Evolutionary conservation across 768 basidiomycete genomes (phyloP).

Genomic region (Kwoniella dejecticola): DNA sequence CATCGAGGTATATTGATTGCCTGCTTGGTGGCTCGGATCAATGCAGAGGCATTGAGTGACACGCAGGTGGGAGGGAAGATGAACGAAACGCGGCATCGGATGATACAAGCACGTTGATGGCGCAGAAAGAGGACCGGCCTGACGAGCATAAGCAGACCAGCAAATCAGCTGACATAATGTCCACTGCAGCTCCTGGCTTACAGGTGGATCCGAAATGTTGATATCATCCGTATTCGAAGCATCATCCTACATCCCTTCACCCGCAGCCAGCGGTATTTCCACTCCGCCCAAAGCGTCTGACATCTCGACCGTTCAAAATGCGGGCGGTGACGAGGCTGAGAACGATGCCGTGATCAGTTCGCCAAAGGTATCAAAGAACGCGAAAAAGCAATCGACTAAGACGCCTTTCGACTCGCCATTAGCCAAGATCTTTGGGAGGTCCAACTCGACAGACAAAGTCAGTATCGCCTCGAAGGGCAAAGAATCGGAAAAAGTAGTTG

Average conservation of each 20-base stretch:
- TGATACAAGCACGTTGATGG: too few species aligned
- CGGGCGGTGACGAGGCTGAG: too few species aligned
- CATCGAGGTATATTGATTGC: too few species aligned
- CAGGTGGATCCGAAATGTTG: conserved; percentile 43
- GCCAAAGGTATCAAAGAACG: not conserved
- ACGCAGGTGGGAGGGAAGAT: too few species aligned
- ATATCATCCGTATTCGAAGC: conserved; percentile 49
- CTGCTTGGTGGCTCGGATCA: too few species aligned
- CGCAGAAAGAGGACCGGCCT: too few species aligned
- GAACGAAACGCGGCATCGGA: too few species aligned
- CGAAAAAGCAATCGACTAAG: not conserved
- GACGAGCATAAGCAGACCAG: too few species aligned
- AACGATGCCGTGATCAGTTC: too few species aligned
- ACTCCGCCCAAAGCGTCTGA: conserved; percentile 28
- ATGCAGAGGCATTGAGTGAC: too few species aligned
- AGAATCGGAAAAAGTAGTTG: not conserved
- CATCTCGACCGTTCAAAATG: not conserved
- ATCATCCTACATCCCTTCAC: conserved; percentile 2
- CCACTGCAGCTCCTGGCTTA: conserved; percentile 44
- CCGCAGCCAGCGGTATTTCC: conserved; percentile 11
- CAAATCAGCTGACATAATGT: not conserved
- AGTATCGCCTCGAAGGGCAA: not conserved
- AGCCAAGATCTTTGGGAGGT: conserved; percentile 40
- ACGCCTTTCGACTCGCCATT: conserved; percentile 33
- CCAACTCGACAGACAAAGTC: not conserved